Base-by-base conservation (phyloP, 768 basidiomycete genomes). In the Amanita rubescens region DNA sequence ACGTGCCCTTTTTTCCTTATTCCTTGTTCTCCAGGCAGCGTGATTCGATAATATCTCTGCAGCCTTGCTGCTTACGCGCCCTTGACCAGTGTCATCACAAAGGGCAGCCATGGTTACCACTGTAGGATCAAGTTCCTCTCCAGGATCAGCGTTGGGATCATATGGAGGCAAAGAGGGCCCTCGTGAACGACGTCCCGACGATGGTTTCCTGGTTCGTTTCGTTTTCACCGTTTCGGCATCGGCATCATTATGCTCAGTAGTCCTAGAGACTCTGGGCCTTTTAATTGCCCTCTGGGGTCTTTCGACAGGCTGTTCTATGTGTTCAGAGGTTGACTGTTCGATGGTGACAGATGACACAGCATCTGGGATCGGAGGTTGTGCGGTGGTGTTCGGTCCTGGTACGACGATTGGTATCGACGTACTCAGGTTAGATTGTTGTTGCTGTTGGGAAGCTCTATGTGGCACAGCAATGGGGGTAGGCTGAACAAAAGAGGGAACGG, bases 71-170 rank as follows among this genome's bases (percentile, higher is more conserved):
- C 87, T 90, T 46, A 91, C 74, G 37, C 90, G 80, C 5, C 90
- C 90, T 58, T 82, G 81, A 9, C 89, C 89, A 0, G 77, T 85
- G 61, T 93, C 90, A 30, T 73, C 77, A 64, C 90, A 92, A 4
- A 91, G 73, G 0, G 80, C 67, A 14, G 87, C 86, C 89, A 91
- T 91, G 5, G 88, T 90, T n/a, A 87, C 71, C 7, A 79, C 71
- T 0, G 88, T 90, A n/a, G 89, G 89, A 58, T 91, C 89, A 44
- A 91, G 69, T 32, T 86, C 83, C 62, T 87, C 87, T 19, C 87
- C 87, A 4, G 85, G 83, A 62, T 80, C 78, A 0, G 79, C 81
- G 49, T 75, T 71, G 22, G 76, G 70, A 62, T 84, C 80, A 56
- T 79, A 84, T 0, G 71, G 74, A 14, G 82, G 80, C 6, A 77